Evolutionary conservation across 2,329 filamentous ascomycete species (phyloP).

Genomic region (Aureobasidium namibiae): DNA sequence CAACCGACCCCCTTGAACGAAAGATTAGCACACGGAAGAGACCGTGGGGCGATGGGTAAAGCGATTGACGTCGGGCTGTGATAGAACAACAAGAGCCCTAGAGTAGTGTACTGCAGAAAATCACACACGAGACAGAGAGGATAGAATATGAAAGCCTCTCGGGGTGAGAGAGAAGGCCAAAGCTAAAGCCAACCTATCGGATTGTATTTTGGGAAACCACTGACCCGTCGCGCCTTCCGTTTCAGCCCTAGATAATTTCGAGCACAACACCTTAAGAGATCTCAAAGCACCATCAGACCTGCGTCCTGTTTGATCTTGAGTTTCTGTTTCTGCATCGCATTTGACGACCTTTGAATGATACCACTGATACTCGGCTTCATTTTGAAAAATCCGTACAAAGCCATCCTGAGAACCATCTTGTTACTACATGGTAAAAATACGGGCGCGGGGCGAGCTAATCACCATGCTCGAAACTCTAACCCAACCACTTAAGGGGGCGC

Average conservation of each 20-base stretch:
- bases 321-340: not conserved
- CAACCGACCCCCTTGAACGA: slow-evolving; percentile 53
- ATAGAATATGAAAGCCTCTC: too few species aligned
- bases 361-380: not conserved
- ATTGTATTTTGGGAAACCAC: not conserved
- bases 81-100: not conserved
- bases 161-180: not conserved
- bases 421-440: not conserved
- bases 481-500: not conserved
- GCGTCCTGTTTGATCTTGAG: not conserved
- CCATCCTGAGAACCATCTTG: not conserved
- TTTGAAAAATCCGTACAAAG: not conserved
- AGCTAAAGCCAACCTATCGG: not conserved
- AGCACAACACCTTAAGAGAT: too few species aligned
- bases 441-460: not conserved
- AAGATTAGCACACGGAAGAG: not conserved
- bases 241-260: slow-evolving; percentile 3
- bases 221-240: not conserved
- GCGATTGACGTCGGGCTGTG: not conserved
- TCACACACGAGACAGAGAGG: too few species aligned
- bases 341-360: not conserved
- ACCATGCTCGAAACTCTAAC: not conserved
- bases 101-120: not conserved
- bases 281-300: not conserved
- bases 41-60: not conserved